Evolutionary conservation across 257 asterid genomes (phyloP).

Genomic region (Jasminum sambac): DNA sequence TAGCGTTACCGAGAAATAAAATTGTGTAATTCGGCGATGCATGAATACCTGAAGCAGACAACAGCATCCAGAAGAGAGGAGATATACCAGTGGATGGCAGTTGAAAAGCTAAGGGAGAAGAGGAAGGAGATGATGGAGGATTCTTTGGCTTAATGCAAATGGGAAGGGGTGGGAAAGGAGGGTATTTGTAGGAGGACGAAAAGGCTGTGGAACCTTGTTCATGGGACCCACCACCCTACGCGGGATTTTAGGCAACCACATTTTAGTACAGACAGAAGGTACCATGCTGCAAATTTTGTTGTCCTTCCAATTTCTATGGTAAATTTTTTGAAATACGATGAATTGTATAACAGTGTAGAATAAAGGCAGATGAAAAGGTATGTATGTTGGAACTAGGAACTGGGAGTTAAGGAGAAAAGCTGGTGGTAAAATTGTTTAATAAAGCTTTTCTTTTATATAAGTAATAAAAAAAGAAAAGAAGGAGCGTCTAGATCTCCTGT

Average conservation of each 20-base stretch:
- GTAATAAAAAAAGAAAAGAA: too few species aligned
- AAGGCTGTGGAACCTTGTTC: conserved; percentile 38
- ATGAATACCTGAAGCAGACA: conserved; percentile 44
- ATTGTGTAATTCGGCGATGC: conserved; percentile 5
- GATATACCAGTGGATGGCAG: conserved; percentile 25
- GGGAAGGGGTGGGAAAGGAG: conserved; percentile 35
- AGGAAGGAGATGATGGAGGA: conserved; percentile 19
- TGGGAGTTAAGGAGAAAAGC: too few species aligned
- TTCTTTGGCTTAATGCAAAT: conserved; percentile 40
- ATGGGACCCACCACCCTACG: conserved; percentile 59
- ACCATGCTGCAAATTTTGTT: not conserved
- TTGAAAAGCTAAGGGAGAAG: conserved; percentile 32
- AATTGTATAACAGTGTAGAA: too few species aligned
- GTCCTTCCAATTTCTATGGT: not conserved
- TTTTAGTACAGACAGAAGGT: not conserved
- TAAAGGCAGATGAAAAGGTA: too few species aligned
- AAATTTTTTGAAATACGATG: not conserved
- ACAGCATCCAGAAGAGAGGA: conserved; percentile 37
- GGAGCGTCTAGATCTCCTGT: too few species aligned
- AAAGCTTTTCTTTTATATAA: too few species aligned
- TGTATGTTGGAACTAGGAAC: too few species aligned
- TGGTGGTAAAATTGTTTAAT: too few species aligned
- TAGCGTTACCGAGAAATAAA: too few species aligned
- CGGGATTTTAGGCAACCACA: conserved; percentile 3
- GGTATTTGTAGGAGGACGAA: conserved; percentile 63